Evolutionary conservation across 495 filamentous ascomycete species (phyloP).

Genomic region (Alectoria sarmentosa): DNA sequence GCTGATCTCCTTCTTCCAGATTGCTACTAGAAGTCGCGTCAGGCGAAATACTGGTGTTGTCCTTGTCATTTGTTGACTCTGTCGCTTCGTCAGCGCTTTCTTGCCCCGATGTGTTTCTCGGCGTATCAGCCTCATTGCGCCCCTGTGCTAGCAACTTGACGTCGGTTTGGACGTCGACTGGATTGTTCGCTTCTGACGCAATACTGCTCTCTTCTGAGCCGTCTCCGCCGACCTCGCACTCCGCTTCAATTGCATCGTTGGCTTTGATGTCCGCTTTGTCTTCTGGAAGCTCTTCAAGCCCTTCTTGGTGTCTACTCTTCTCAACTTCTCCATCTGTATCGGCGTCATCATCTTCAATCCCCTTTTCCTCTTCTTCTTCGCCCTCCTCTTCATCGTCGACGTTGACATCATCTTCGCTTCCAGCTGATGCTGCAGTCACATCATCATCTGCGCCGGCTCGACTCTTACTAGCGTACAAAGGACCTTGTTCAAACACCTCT

Average conservation of each 20-base stretch:
- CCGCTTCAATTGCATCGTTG: constrained; percentile 27
- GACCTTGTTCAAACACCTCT: background rate
- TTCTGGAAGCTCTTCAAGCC: constrained; percentile 25
- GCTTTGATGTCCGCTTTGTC: constrained; percentile 22
- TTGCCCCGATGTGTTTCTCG: background rate
- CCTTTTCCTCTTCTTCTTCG: constrained; percentile 21
- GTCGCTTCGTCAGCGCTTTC: constrained; percentile 19
- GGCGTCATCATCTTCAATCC: constrained; percentile 25
- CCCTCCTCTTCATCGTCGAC: constrained; percentile 20
- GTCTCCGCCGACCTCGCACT: constrained; percentile 20
- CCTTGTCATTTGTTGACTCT: constrained; percentile 5
- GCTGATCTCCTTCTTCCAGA: constrained; percentile 3
- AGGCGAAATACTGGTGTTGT: background rate
- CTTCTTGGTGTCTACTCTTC: constrained; percentile 25
- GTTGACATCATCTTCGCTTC: constrained; percentile 15
- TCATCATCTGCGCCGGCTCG: constrained; percentile 13
- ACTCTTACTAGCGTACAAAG: background rate
- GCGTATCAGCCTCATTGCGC: background rate
- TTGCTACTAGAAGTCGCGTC: background rate
- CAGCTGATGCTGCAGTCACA: constrained; percentile 16
- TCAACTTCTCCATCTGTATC: constrained; percentile 27
- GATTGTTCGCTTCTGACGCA: constrained; percentile 16
- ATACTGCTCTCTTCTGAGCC: constrained; percentile 28
- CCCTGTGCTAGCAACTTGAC: constrained; percentile 22
- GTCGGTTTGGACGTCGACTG: background rate